Evolutionary conservation across 2,329 filamentous ascomycete species (phyloP), one percentile per base, ranked within the genome.

Genomic region (Gremmenia infestans): DNA sequence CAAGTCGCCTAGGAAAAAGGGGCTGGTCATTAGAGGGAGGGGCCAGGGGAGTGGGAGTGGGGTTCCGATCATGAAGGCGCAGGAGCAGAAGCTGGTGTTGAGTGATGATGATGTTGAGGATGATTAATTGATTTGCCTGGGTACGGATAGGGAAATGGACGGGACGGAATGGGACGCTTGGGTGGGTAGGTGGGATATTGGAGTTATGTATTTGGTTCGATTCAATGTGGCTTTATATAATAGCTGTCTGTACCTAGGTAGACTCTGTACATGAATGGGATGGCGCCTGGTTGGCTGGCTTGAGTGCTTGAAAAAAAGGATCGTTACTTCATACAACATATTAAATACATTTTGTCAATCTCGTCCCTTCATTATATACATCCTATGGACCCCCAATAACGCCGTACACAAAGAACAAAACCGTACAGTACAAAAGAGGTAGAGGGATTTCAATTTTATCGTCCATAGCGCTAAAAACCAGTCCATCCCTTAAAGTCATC

Each of bases 31-130:
- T 54, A 64, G 60, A 59, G 62, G 60, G 60, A 55, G 56, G 39
- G 65, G 60, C 28, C 55, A 42, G 43, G 57, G 56, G 40, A 54
- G 42, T 52, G 57, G 56, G 40, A 54, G 42, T 52, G 58, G 59
- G 8, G 14, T 66, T 25, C 56, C 63, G 8, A 42, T 64, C 23
- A 50, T 56, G 50, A 59, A 66, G 50, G 43, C 35, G 60, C 74
- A 78, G 43, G 79, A 84, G 59, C 82, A 85, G 69, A 88, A 86
- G 65, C 72, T 92, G 61, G 81, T 90, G 46, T 73, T 93, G 42
- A 90, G 86, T 63, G 89, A 94, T 66, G 89, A 94, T 72, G 89
- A 94, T 74, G 93, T 94, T 68, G 88, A 91, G 70, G 89, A 92
- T 62, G 65, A 69, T 62, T 67, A 50, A 63, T 54, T 50, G 40